Conservation (phyloP, 495 filamentous ascomycete species). For the Trichoderma reesei region DNA sequence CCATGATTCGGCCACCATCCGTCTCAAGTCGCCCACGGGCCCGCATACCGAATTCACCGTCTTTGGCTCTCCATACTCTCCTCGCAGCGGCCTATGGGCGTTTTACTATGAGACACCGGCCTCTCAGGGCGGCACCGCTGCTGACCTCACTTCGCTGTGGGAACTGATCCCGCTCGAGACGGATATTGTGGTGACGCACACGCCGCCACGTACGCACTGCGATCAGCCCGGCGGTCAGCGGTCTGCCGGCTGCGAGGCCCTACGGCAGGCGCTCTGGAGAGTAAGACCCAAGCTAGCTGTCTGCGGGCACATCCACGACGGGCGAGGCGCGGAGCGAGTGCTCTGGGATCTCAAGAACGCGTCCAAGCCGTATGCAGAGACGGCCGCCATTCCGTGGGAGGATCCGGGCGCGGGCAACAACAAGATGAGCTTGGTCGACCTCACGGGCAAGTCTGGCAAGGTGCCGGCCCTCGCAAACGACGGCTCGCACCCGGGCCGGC, state of each 20-base stretch:
- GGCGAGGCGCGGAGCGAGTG: slow-evolving; percentile 47
- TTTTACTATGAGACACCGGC: slow-evolving; percentile 49
- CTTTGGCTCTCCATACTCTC: slow-evolving; percentile 68
- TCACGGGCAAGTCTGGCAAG: slow-evolving; percentile 22
- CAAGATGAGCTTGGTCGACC: slow-evolving; percentile 36
- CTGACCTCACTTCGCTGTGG: slow-evolving; percentile 33
- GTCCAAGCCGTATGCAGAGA: slow-evolving; percentile 20
- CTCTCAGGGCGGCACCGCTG: background rate
- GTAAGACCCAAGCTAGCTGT: slow-evolving; percentile 75
- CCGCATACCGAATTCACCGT: slow-evolving; percentile 60
- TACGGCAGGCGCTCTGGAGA: slow-evolving; percentile 60
- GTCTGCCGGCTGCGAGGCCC: slow-evolving; percentile 54
- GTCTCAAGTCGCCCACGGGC: slow-evolving; percentile 45
- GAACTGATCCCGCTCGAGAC: slow-evolving; percentile 52
- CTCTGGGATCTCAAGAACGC: slow-evolving; percentile 38
- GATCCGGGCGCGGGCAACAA: slow-evolving; percentile 28
- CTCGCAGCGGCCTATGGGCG: slow-evolving; percentile 55
- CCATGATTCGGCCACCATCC: slow-evolving; percentile 50
- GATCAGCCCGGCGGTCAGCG: slow-evolving; percentile 49
- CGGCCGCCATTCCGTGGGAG: slow-evolving; percentile 24
- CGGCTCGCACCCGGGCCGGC: slow-evolving; percentile 12
- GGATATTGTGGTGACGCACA: slow-evolving; percentile 83
- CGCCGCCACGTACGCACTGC: slow-evolving; percentile 62
- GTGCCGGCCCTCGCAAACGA: slow-evolving; percentile 28
- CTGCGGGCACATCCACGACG: slow-evolving; percentile 80